Conservation (phyloP, 75 land plant genomes). For the Pseudotsuga menziesii region DNA sequence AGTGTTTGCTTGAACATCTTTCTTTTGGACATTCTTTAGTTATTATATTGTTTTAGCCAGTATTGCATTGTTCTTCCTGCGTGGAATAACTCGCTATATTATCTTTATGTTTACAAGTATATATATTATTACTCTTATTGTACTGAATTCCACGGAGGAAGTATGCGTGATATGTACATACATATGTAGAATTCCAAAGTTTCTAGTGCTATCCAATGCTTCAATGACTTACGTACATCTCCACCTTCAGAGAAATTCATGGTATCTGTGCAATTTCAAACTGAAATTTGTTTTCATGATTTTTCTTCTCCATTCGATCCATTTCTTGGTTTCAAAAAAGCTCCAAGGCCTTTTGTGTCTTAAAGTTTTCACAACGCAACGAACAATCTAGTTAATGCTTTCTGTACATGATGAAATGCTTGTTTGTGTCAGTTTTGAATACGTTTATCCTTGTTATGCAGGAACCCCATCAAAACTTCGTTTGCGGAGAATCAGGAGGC, state of each 20-base stretch:
- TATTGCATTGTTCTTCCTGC: neutral
- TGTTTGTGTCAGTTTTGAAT: neutral
- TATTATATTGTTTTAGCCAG: neutral
- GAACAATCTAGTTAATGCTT: neutral
- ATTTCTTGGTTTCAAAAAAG: neutral
- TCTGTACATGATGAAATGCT: neutral
- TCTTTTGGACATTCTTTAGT: neutral
- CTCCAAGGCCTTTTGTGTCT: neutral
- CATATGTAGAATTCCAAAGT: neutral
- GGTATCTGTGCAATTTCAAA: neutral
- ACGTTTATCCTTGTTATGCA: neutral
- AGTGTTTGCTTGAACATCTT: neutral
- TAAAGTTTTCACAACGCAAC: neutral
- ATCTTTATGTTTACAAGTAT: neutral
- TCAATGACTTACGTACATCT: too few relatives aligned
- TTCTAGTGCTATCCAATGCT: neutral
- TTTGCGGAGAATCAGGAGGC: constrained; percentile 33
- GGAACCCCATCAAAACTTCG: constrained; percentile 13
- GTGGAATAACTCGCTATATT: neutral
- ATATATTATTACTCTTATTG: neutral
- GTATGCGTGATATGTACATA: too few relatives aligned
- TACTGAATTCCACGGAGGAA: neutral
- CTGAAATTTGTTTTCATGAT: neutral
- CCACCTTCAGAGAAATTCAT: neutral
- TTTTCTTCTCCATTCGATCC: neutral